A percentile compares a stretch with the other conserved stretches of the same genome.
Conservation (phyloP, 257 asterid species). For the Capsicum rhomboideum region DNA sequence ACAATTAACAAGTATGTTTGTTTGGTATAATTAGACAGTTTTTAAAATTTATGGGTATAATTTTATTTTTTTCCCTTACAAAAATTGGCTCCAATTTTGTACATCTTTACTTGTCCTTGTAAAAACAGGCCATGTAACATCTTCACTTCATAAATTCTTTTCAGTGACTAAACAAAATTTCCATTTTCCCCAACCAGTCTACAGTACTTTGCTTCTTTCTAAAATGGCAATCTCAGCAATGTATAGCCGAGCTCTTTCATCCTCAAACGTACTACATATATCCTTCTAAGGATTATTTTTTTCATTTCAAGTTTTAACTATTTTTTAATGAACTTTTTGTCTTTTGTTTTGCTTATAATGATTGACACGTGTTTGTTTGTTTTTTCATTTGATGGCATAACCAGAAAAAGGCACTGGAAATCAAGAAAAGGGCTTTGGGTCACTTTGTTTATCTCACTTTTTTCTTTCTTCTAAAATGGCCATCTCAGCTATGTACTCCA, state of each 20-base stretch:
- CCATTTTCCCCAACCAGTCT: background rate
- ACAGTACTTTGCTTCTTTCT: background rate
- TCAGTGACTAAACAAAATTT: too few species aligned
- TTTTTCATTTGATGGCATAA: background rate
- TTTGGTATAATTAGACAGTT: background rate
- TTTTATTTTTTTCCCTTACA: too few species aligned
- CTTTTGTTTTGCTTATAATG: background rate
- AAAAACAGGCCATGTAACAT: too few species aligned
- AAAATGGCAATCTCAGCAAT: slow-evolving; percentile 11
- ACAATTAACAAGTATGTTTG: background rate
- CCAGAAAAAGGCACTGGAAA: background rate
- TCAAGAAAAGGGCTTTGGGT: background rate
- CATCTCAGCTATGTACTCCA: too few species aligned
- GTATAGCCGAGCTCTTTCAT: background rate
- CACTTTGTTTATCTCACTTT: too few species aligned
- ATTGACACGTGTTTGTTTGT: background rate
- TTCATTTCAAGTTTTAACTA: background rate
- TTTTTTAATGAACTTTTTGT: background rate
- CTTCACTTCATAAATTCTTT: too few species aligned
- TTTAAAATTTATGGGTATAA: background rate
- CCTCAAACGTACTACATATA: slow-evolving; percentile 8
- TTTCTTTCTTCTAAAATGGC: too few species aligned
- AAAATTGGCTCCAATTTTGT: too few species aligned
- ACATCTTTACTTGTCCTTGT: too few species aligned
- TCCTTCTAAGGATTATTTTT: background rate